Base-by-base conservation (phyloP, 257 asterid genomes). In the Penstemon davidsonii region DNA sequence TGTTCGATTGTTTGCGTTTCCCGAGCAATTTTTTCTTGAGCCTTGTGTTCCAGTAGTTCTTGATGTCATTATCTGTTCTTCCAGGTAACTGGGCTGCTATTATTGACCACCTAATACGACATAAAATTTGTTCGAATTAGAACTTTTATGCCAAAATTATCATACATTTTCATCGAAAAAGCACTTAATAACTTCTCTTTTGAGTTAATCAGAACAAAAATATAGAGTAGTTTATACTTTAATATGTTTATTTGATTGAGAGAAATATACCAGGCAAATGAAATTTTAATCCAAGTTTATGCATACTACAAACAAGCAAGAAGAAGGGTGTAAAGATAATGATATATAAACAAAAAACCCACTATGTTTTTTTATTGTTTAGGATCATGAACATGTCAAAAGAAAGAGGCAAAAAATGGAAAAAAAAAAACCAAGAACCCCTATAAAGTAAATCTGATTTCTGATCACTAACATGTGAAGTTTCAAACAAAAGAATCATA, bases 81-180 rank as follows among this genome's bases (percentile, higher is more conserved):
- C 98, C 98, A 0, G 98, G 97, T 43, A 92, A 71, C 66, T 92
- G 98, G 5, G 98, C 98, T 60, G 98, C 98, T 58, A 92, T 92
- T 72, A 92, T 86, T 0, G 98, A 92, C 98, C 98, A 90, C 83
- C 98, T 82, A 33, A 3, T 79, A 64, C 13, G 59, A 53, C 84
- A 88, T 81, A 56, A 55, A 50, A 45, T 15, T 62, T 5, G 3
- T 8, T 19, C 49, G 10, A 42, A 36, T 55, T 6, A 37, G 43
- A 41, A 56, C 42, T 18, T 18, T 25, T 25, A 25, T 25, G 33
- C 33, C 33, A 25, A 25, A 25, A 25, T 25, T 25, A 25, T 25
- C 33, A 25, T 25, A 25, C 33, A 25, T 25, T 25, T 25, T 25
- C 33, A 25, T 2, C 2, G 33, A 25, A 25, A 25, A 25, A 25